phyloP scores from a whole-genome alignment of 306 rosid genomes.

The Sechiopsis laciniata region DNA sequence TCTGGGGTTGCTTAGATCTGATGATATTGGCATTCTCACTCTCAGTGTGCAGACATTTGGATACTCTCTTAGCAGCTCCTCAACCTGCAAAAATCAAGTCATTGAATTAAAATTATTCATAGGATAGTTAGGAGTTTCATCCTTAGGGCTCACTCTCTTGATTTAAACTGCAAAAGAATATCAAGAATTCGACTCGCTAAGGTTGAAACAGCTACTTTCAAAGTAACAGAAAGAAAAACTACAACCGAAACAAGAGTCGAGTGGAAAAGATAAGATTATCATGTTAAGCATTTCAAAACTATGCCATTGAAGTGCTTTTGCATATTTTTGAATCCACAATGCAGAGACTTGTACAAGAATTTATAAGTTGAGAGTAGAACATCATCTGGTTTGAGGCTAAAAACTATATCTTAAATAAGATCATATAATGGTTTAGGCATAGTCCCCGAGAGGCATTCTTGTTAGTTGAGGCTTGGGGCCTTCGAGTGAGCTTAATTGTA shows the following conservation, averaged over 20 bases:
- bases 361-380: neutral
- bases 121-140: neutral
- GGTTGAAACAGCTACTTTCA: neutral
- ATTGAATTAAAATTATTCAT: neutral
- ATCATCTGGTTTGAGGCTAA: neutral
- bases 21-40: constrained; percentile 71
- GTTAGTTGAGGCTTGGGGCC: too few species aligned
- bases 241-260: neutral
- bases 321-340: neutral
- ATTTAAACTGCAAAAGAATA: neutral
- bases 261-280: neutral
- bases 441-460: too few species aligned
- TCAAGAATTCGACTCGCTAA: neutral
- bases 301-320: neutral
- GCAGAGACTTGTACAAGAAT: neutral
- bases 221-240: neutral
- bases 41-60: constrained; percentile 58
- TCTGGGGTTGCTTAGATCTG: constrained; percentile 65
- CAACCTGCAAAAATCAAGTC: constrained; percentile 39
- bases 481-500: too few species aligned
- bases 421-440: neutral
- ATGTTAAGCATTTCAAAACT: neutral
- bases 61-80: constrained; percentile 48
- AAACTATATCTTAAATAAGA: neutral
- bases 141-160: neutral